Base-by-base conservation (phyloP, 768 basidiomycete genomes). In the Mycena galericulata region DNA sequence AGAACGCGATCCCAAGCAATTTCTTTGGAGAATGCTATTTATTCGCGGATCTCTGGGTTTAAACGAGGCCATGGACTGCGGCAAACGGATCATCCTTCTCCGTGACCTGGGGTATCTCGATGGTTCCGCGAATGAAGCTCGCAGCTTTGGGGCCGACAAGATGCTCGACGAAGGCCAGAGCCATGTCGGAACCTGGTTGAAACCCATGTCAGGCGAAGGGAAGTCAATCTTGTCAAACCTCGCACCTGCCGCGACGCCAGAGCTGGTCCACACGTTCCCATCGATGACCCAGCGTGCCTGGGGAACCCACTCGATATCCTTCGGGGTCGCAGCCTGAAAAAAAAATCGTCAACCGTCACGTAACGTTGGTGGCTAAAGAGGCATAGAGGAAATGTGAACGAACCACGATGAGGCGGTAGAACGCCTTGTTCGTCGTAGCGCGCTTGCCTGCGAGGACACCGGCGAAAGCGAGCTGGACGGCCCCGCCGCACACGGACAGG, bases 391-490 rank as follows among this genome's bases (percentile, higher is more conserved):
- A 49, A 2, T 18, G 18, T 27, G 8, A n/a, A 53, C 65, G 26
- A 58, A 80, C 80, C 61, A 67, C 68, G 47, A 79, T 65, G 12
- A 43, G 26, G 30, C 67, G 77, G 65, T 76, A 82, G 11, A 57
- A 43, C 9, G 73, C 50, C 68, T 83, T 83, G 73, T 81, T 82
- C 18, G 81, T 81, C 10, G 81, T 83, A 26, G 82, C 82, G 12
- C 74, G 69, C 55, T 76, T 78, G 0, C 81, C 81, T 2, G 76
- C 66, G 14, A 83, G 73, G 1, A 80, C 50, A 0, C 81, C 82
- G 2, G 79, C 73, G 3, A 64, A 62, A 3, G 80, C 82, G 4
- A 82, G 75, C 38, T 79, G 65, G 69, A 73, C 74, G 4, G 78
- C 60, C 7, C 80, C 81, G 20, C 73, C 76, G 66, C 82, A 82